A percentile compares a stretch with the other conserved stretches of the same genome.
Conservation (phyloP, 2,329 filamentous ascomycete genomes). For the Elsinoe necatrix region DNA sequence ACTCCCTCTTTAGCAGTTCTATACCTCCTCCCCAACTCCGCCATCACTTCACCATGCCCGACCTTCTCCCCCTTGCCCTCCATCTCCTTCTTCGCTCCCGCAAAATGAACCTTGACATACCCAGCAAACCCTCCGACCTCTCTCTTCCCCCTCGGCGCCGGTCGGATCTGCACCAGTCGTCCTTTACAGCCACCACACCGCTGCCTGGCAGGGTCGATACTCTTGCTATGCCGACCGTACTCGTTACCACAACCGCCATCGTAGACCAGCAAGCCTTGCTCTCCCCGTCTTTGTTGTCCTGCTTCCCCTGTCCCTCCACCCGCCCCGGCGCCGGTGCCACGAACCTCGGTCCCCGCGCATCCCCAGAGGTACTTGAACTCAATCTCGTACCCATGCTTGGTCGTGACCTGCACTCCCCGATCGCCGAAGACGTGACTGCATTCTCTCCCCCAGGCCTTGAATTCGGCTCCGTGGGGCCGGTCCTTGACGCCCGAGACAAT, state of each 20-base stretch:
- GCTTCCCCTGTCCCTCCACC: not conserved
- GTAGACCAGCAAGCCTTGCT: slow-evolving; percentile 10
- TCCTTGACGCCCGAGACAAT: slow-evolving; percentile 70
- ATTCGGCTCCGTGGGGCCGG: slow-evolving; percentile 74
- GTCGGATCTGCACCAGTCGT: slow-evolving; percentile 66
- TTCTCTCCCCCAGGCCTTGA: slow-evolving; percentile 65
- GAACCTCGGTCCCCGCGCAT: slow-evolving; percentile 41
- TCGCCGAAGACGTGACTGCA: slow-evolving; percentile 50
- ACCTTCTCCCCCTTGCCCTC: slow-evolving; percentile 32
- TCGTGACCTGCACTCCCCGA: slow-evolving; percentile 68
- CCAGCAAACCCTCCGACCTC: slow-evolving; percentile 45
- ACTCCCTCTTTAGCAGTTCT: slow-evolving; percentile 39
- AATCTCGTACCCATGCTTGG: slow-evolving; percentile 82
- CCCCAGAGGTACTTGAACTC: slow-evolving; percentile 88
- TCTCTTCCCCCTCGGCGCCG: slow-evolving; percentile 50
- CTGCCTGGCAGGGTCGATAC: slow-evolving; percentile 63
- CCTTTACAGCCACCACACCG: slow-evolving; percentile 69
- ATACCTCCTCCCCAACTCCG: slow-evolving; percentile 55
- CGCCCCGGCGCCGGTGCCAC: not conserved
- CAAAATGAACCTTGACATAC: slow-evolving; percentile 62
- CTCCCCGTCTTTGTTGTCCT: not conserved
- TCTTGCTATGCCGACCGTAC: slow-evolving; percentile 78
- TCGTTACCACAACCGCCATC: slow-evolving; percentile 52
- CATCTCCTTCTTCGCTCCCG: slow-evolving; percentile 48
- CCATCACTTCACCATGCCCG: slow-evolving; percentile 62